phyloP scores from a whole-genome alignment of 148 eudicot species.

The Spergularia marina region DNA sequence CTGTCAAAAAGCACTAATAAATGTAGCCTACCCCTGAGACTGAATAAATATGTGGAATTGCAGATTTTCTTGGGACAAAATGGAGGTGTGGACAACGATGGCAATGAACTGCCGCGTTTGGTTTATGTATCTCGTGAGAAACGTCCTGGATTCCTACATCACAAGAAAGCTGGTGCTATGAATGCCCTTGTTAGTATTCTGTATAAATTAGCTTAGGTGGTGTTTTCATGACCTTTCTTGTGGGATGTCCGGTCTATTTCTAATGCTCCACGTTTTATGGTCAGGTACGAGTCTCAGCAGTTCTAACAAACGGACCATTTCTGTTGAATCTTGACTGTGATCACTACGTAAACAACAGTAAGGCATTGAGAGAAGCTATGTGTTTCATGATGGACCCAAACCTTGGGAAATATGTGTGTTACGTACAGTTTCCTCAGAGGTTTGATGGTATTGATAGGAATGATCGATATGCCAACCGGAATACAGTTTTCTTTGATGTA shows the following conservation, averaged over 20 bases:
- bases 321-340: conserved; percentile 49
- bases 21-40: too few species aligned
- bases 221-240: neutral
- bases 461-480: conserved; percentile 49
- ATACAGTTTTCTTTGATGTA: conserved; percentile 48
- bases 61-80: conserved; percentile 45
- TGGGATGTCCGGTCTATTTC: neutral
- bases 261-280: too few species aligned
- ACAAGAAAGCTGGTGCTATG: conserved; percentile 52
- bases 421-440: conserved; percentile 48
- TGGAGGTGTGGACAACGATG: conserved; percentile 48
- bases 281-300: conserved; percentile 46
- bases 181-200: conserved; percentile 39
- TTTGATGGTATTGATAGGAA: conserved; percentile 48
- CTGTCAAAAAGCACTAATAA: too few species aligned
- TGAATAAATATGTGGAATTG: neutral
- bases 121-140: conserved; percentile 51
- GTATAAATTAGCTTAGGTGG: neutral
- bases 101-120: conserved; percentile 47
- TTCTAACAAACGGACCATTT: conserved; percentile 42
- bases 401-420: conserved; percentile 49
- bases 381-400: conserved; percentile 54
- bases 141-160: conserved; percentile 49
- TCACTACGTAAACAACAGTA: conserved; percentile 45
- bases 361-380: conserved; percentile 47